Conservation (phyloP, 768 basidiomycete genomes). For the Tricholoma hemisulphureum region DNA sequence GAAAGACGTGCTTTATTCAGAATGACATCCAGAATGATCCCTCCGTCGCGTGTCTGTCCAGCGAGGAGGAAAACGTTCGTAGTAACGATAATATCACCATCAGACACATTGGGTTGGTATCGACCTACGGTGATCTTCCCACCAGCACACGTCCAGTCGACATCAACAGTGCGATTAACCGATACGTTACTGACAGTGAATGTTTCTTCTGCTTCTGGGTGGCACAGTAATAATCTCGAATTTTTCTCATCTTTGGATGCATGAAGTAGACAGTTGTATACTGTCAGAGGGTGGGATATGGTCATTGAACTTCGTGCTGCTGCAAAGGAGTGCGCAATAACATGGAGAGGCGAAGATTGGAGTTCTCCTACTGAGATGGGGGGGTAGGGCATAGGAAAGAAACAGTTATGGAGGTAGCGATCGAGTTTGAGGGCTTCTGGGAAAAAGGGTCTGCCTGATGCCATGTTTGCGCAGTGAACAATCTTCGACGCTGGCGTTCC, state of each 20-base stretch:
- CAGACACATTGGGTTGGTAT: conserved; percentile 39
- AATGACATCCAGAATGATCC: conserved; percentile 38
- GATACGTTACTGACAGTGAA: conserved; percentile 41
- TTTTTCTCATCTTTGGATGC: conserved; percentile 19
- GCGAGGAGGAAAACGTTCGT: conserved; percentile 37
- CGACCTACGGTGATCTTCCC: conserved; percentile 35
- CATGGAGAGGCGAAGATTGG: conserved; percentile 26
- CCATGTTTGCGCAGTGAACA: not conserved
- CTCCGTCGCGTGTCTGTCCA: conserved; percentile 36
- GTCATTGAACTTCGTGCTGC: conserved; percentile 22
- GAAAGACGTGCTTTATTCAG: conserved; percentile 30
- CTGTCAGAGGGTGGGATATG: conserved; percentile 29
- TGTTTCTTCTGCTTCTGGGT: conserved; percentile 35
- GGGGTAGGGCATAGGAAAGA: conserved; percentile 41
- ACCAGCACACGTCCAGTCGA: conserved; percentile 38
- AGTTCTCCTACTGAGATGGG: conserved; percentile 34
- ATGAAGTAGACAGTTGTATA: conserved; percentile 14
- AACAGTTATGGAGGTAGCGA: conserved; percentile 15
- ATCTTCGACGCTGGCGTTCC: not conserved
- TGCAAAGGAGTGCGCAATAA: conserved; percentile 24
- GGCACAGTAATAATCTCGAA: conserved; percentile 30
- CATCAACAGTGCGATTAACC: conserved; percentile 38
- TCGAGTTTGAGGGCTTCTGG: conserved; percentile 26
- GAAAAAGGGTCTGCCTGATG: not conserved
- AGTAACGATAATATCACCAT: conserved; percentile 32